A percentile compares a stretch with the other conserved stretches of the same genome.
Conservation (phyloP, 2,329 filamentous ascomycete species). For the Paecilomyces dactylethromorphus region DNA sequence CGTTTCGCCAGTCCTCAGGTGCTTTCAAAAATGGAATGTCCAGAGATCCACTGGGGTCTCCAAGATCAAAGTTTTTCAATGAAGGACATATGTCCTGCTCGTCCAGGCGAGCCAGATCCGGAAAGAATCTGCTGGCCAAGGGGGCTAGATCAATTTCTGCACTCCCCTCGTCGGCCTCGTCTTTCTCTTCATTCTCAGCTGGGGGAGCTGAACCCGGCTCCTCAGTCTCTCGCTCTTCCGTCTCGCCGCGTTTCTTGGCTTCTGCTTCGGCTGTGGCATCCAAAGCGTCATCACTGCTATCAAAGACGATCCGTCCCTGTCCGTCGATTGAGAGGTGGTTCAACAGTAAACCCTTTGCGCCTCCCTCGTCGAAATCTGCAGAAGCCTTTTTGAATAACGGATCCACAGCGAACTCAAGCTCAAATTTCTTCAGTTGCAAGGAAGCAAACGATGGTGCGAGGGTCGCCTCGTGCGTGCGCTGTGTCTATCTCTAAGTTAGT, state of each 20-base stretch:
- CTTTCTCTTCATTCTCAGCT: slow-evolving; percentile 21
- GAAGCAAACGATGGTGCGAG: slow-evolving; percentile 82
- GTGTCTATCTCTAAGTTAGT: slow-evolving; percentile 38
- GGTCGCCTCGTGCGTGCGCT: slow-evolving; percentile 86
- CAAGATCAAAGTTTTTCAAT: slow-evolving; percentile 86
- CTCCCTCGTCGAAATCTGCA: slow-evolving; percentile 96
- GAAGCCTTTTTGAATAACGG: slow-evolving; percentile 99
- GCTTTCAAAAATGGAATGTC: slow-evolving; percentile 91
- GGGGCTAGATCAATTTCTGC: slow-evolving; percentile 72
- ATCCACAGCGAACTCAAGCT: slow-evolving; percentile 92
- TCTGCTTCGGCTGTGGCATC: slow-evolving; percentile 41
- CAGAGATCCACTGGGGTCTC: slow-evolving; percentile 74
- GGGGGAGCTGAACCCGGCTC: slow-evolving; percentile 26
- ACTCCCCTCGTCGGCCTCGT: slow-evolving; percentile 40
- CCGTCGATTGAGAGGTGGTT: slow-evolving; percentile 96
- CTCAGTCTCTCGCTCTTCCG: slow-evolving; percentile 38
- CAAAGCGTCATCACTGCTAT: slow-evolving; percentile 83
- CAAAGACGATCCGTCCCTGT: slow-evolving; percentile 90
- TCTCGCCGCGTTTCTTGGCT: slow-evolving; percentile 24
- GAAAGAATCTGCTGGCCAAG: slow-evolving; percentile 77
- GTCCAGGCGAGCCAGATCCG: slow-evolving; percentile 68
- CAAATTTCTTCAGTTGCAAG: slow-evolving; percentile 92
- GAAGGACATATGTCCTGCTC: slow-evolving; percentile 91
- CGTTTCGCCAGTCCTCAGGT: slow-evolving; percentile 74
- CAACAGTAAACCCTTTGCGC: slow-evolving; percentile 86